phyloP scores from a whole-genome alignment of 2,329 filamentous ascomycete genomes.

The Phialophora macrospora region DNA sequence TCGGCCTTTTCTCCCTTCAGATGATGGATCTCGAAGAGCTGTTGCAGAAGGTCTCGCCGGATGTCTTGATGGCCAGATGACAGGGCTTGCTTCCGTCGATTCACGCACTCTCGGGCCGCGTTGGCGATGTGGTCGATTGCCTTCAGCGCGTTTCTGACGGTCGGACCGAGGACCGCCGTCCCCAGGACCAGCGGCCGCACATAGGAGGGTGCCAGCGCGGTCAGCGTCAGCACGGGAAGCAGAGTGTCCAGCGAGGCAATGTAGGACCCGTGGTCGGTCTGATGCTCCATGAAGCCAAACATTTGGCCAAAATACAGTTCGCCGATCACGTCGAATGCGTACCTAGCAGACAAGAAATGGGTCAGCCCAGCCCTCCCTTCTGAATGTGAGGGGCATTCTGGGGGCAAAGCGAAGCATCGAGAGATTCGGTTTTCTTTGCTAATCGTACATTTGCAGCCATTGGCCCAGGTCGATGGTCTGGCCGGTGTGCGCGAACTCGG shows the following conservation, averaged over 20 bases:
- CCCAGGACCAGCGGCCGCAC: slow-evolving; percentile 41
- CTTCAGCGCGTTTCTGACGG: slow-evolving; percentile 39
- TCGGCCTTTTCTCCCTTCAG: slow-evolving; percentile 42
- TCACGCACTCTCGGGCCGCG: slow-evolving; percentile 39
- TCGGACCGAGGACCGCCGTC: slow-evolving; percentile 38
- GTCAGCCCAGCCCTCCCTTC: neutral
- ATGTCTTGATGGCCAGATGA: slow-evolving; percentile 25
- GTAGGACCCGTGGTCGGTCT: slow-evolving; percentile 47
- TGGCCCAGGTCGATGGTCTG: slow-evolving; percentile 38
- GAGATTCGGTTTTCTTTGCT: neutral
- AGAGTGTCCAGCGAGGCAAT: slow-evolving; percentile 46
- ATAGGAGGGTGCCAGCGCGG: slow-evolving; percentile 42
- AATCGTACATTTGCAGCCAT: slow-evolving; percentile 42
- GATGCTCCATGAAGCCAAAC: slow-evolving; percentile 51
- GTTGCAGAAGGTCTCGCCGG: slow-evolving; percentile 40
- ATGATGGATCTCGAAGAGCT: slow-evolving; percentile 41
- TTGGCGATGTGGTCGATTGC: slow-evolving; percentile 41
- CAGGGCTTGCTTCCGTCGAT: slow-evolving; percentile 37
- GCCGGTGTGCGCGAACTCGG: slow-evolving; percentile 29
- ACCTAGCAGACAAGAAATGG: slow-evolving; percentile 39
- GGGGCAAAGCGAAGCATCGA: neutral
- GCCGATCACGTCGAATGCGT: slow-evolving; percentile 52
- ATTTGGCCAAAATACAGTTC: slow-evolving; percentile 49
- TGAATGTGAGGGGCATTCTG: too few relatives aligned
- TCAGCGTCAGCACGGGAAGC: slow-evolving; percentile 44